Base-by-base conservation (phyloP, 768 basidiomycete species). In the Calvatia gigantea region DNA sequence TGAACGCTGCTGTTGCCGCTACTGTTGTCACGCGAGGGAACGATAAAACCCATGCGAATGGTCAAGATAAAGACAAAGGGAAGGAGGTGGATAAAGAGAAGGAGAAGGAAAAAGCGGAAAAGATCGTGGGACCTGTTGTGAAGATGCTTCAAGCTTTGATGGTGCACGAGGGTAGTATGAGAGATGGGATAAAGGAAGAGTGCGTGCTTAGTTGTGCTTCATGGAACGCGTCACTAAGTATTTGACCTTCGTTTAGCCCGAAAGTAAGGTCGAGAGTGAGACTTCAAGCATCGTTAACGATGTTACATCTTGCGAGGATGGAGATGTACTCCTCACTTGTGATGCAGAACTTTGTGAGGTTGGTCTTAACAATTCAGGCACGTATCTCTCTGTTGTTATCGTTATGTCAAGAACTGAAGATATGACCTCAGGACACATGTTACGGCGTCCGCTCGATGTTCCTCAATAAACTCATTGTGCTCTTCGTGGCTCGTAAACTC, bases 391-490 rank as follows among this genome's bases (percentile, higher is more conserved):
- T 39, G n/a, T 28, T 27, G 38, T 46, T 35, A 33, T 56, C 14
- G 3, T 42, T 2, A 12, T n/a, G n/a, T n/a, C 17, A 6, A 23
- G 1, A 3, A 7, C 1, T 48, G 17, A 59, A 8, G 37, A 29
- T 32, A 46, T 54, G 9, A 43, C 48, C 60, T 23, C 64, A 97
- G 91, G 96, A 99, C 63, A 76, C 91, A 0, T 91, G 87, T 64
- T 97, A 85, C 67, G 84, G 92, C 60, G 91, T 98, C 42, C 89
- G 97, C 41, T 73, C 84, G 54, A 71, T 64, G 3, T 95, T 96
- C 73, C 67, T 98, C 49, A 79, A 73, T 23, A 97, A 97, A 69
- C 73, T 94, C 2, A 70, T 88, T 9, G 65, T 75, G 8, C 72
- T 91, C 23, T 69, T 94, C n/a, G 78, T 82, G 42, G 66, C 72